phyloP scores from a whole-genome alignment of 208 protist species.

The Wallacemonas rigidus region DNA sequence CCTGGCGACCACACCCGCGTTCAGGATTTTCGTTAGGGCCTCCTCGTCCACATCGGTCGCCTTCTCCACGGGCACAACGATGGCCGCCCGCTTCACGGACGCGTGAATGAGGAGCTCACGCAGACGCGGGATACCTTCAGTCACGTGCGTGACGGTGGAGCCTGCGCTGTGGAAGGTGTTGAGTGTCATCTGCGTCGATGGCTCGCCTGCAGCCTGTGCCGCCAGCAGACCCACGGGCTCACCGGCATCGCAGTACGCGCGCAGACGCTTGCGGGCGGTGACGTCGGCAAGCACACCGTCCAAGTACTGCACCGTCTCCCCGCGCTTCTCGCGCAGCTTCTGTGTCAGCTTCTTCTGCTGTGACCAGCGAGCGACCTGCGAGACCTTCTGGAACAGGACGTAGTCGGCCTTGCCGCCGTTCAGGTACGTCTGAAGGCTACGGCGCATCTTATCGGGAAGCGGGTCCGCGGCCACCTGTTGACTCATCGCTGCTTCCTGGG shows the following conservation, averaged over 20 bases:
- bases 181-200: conserved; percentile 99
- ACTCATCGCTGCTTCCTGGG: conserved; percentile 23
- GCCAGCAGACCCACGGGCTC: conserved; percentile 98
- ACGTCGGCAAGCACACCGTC: conserved; percentile 58
- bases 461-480: conserved; percentile 53
- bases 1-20: conserved; percentile 53
- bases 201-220: conserved; percentile 98
- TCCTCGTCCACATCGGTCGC: conserved; percentile 60
- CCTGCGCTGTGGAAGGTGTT: conserved; percentile 99
- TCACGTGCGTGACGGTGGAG: conserved; percentile 98
- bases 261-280: conserved; percentile 51
- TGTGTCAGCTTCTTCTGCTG: conserved; percentile 40
- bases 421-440: conserved; percentile 55
- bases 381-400: conserved; percentile 72
- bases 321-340: conserved; percentile 66
- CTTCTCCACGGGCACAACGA: conserved; percentile 86
- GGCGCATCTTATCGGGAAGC: conserved; percentile 48
- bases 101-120: conserved; percentile 99
- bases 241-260: conserved; percentile 89
- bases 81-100: conserved; percentile 81
- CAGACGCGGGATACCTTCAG: conserved; percentile 99
- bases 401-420: conserved; percentile 53
- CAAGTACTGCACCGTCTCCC: conserved; percentile 65
- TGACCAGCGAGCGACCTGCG: conserved; percentile 78
- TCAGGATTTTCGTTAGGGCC: conserved; percentile 56